A percentile compares a stretch with the other conserved stretches of the same genome.
Conservation (phyloP, 2,329 filamentous ascomycete species). For the Nemania serpens region DNA sequence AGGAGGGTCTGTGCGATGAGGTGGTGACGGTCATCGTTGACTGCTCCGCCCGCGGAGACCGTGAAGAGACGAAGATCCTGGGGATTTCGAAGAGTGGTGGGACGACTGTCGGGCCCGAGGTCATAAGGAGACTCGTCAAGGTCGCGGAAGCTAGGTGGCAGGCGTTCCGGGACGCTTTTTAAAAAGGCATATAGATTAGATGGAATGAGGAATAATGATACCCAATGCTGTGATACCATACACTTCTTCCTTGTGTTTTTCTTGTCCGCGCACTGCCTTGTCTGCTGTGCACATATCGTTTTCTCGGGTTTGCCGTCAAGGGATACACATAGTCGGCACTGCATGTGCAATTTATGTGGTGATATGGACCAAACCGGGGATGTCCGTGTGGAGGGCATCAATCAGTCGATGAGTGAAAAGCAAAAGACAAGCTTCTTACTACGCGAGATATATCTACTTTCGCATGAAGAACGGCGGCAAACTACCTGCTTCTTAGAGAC, state of each 20-base stretch:
- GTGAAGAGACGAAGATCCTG: constrained; percentile 61
- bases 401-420: no score
- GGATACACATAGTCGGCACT: no score
- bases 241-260: no score
- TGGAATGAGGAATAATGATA: constrained; percentile 22
- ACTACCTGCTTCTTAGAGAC: no score
- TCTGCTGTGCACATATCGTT: background rate
- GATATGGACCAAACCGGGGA: no score
- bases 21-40: constrained; percentile 84
- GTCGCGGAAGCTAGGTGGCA: constrained; percentile 68
- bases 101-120: constrained; percentile 65
- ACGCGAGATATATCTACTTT: no score
- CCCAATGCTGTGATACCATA: constrained; percentile 7
- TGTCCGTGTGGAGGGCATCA: no score
- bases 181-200: constrained; percentile 9
- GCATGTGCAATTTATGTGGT: no score
- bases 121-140: constrained; percentile 63
- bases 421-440: no score
- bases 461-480: no score
- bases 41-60: constrained; percentile 44
- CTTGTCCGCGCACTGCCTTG: background rate
- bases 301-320: no score
- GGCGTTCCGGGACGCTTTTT: constrained; percentile 49
- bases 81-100: constrained; percentile 86
- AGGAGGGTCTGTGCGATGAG: constrained; percentile 85